Conservation (phyloP, 306 rosid species). For the Cicer cuneatum region DNA sequence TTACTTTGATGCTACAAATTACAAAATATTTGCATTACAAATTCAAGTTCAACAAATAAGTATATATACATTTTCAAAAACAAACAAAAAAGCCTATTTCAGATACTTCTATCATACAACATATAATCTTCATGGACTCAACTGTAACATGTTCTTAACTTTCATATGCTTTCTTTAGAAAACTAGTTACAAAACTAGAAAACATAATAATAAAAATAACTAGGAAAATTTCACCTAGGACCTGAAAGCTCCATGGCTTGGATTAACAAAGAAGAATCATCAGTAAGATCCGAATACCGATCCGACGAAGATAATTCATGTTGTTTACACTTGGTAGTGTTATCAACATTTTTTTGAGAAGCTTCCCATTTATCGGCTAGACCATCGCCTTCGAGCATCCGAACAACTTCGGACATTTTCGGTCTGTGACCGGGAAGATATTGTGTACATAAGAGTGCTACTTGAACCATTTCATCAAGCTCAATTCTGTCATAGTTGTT, state of each 20-base stretch:
- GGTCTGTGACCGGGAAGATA: conserved; percentile 86
- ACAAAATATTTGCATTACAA: conserved; percentile 39
- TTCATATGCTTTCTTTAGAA: conserved; percentile 42
- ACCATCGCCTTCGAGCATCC: conserved; percentile 98
- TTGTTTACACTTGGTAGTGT: conserved; percentile 61
- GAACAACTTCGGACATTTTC: conserved; percentile 87
- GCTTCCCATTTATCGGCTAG: conserved; percentile 94
- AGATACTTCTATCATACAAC: conserved; percentile 56
- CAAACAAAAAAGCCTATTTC: conserved; percentile 32
- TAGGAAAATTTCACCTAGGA: conserved; percentile 64
- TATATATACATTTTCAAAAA: conserved; percentile 58
- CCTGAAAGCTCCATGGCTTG: conserved; percentile 99
- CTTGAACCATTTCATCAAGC: conserved; percentile 87
- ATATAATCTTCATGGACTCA: conserved; percentile 41
- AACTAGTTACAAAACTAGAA: conserved; percentile 15
- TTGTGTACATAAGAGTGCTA: conserved; percentile 92
- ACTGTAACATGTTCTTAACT: conserved; percentile 47
- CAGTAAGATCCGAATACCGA: conserved; percentile 86
- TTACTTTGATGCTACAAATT: conserved; percentile 27
- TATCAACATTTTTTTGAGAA: conserved; percentile 64
- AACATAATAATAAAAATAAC: background rate
- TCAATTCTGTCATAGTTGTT: conserved; percentile 77
- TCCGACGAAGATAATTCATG: conserved; percentile 76
- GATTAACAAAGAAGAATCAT: conserved; percentile 79
- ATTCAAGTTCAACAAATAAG: conserved; percentile 42